These are phyloP conservation scores for Hypomontagnella submonticulosa DNA, from an alignment of 495 filamentous ascomycete species.

Conservation along the genomic window DNA sequence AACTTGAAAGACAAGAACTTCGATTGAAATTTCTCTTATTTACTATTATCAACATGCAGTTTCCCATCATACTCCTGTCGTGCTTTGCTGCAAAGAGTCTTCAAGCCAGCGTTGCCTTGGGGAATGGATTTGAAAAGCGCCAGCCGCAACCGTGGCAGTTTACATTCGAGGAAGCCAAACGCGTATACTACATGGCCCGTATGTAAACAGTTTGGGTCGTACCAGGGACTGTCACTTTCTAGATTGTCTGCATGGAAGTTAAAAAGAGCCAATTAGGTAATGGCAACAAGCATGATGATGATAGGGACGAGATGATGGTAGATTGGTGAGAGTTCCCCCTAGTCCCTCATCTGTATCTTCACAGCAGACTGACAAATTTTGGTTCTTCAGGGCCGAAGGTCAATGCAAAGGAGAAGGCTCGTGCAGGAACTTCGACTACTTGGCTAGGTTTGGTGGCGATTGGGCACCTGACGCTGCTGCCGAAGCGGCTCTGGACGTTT, in stretches of 20 bases:
- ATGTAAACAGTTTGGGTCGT: neutral
- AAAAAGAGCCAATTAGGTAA: neutral
- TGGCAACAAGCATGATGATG: neutral
- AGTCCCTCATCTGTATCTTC: neutral
- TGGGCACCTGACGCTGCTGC: slow-evolving; percentile 5
- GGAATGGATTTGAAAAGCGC: neutral
- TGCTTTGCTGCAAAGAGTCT: slow-evolving; percentile 4
- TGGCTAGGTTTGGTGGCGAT: neutral
- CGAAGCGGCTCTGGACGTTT: slow-evolving; percentile 1
- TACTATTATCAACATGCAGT: neutral
- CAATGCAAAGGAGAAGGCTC: neutral
- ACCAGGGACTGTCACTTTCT: neutral
- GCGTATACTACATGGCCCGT: slow-evolving; percentile 2
- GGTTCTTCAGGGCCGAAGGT: neutral
- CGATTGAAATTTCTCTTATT: neutral
- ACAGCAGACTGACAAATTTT: neutral
- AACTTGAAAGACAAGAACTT: neutral
- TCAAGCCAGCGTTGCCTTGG: neutral
- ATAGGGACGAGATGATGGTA: neutral
- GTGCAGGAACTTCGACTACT: slow-evolving; percentile 1
- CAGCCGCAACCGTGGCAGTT: neutral
- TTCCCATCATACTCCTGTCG: neutral
- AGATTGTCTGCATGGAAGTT: slow-evolving; percentile 7
- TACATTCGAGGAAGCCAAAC: slow-evolving; percentile 1
- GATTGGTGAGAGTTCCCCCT: neutral